Evolutionary conservation across 2,329 filamentous ascomycete species (phyloP).

Genomic region (Ceratocystis cacaofunesta): DNA sequence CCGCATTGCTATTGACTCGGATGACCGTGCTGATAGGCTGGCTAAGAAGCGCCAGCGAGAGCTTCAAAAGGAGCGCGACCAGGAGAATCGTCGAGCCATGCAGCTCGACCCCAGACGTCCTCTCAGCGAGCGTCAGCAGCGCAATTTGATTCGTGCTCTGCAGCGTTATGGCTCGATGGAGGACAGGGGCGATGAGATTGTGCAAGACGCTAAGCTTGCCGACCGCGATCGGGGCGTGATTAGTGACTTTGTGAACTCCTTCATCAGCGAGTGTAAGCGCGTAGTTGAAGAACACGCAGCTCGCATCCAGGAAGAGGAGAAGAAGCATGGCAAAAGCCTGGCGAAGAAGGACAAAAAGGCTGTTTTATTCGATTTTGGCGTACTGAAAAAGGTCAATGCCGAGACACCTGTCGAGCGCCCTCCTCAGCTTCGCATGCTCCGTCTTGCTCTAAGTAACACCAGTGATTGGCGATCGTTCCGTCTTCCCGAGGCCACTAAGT

Average conservation of each 20-base stretch:
- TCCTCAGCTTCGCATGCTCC: slow-evolving; percentile 71
- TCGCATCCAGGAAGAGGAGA: slow-evolving; percentile 64
- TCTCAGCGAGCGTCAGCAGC: slow-evolving; percentile 80
- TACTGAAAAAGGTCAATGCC: slow-evolving; percentile 88
- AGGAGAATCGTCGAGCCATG: slow-evolving; percentile 59
- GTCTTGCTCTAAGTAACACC: slow-evolving; percentile 51
- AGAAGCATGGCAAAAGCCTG: slow-evolving; percentile 62
- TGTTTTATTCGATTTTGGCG: slow-evolving; percentile 84
- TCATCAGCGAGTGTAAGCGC: slow-evolving; percentile 44
- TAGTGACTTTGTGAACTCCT: slow-evolving; percentile 58
- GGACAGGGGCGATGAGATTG: slow-evolving; percentile 72
- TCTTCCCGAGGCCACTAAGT: slow-evolving; percentile 80
- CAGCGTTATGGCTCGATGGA: slow-evolving; percentile 84
- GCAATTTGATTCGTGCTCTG: slow-evolving; percentile 79
- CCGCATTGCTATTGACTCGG: slow-evolving; percentile 41
- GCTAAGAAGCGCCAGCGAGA: slow-evolving; percentile 52
- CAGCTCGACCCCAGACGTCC: slow-evolving; percentile 75
- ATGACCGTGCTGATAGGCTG: slow-evolving; percentile 49
- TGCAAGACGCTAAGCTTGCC: slow-evolving; percentile 69
- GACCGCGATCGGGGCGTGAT: slow-evolving; percentile 74
- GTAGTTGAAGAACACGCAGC: slow-evolving; percentile 54
- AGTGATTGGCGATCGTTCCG: slow-evolving; percentile 68
- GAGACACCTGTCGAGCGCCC: slow-evolving; percentile 89
- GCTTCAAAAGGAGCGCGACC: slow-evolving; percentile 54
- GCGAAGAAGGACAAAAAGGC: slow-evolving; percentile 98